Conservation (phyloP, 2,329 filamentous ascomycete genomes). For the Verticillium klebahnii region DNA sequence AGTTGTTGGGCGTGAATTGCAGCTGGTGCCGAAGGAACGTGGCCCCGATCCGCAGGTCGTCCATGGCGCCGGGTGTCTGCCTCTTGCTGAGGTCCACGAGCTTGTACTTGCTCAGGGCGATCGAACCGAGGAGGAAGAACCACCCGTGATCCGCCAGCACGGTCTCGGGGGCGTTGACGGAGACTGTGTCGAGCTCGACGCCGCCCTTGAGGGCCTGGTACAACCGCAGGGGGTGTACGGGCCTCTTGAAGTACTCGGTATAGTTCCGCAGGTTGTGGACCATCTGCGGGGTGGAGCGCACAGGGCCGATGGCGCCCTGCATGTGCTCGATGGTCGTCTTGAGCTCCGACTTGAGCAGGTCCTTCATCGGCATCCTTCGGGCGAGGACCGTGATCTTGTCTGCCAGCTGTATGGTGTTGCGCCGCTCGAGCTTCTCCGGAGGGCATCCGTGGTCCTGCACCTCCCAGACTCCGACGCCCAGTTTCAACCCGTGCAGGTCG, state of each 20-base stretch:
- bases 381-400: slow-evolving; percentile 80
- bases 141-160: slow-evolving; percentile 76
- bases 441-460: slow-evolving; percentile 77
- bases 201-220: slow-evolving; percentile 78
- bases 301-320: slow-evolving; percentile 76
- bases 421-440: slow-evolving; percentile 71
- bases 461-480: slow-evolving; percentile 62
- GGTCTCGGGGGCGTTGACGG: slow-evolving; percentile 64
- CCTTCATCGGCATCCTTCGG: slow-evolving; percentile 81
- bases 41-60: slow-evolving; percentile 77
- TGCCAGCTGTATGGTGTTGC: slow-evolving; percentile 74
- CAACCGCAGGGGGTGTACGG: slow-evolving; percentile 76
- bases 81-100: slow-evolving; percentile 66
- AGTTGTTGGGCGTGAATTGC: slow-evolving; percentile 72
- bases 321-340: slow-evolving; percentile 90
- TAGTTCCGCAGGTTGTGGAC: slow-evolving; percentile 85
- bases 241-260: slow-evolving; percentile 73
- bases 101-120: slow-evolving; percentile 80
- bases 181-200: slow-evolving; percentile 66
- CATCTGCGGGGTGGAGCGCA: slow-evolving; percentile 74
- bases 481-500: slow-evolving; percentile 77
- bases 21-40: slow-evolving; percentile 77
- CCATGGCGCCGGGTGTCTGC: slow-evolving; percentile 71
- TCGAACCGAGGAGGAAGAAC: slow-evolving; percentile 89
- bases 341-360: slow-evolving; percentile 85